A percentile compares a stretch with the other conserved stretches of the same genome.
Evolutionary conservation across 306 rosid species (phyloP).

Genomic region (Fragaria iinumae): DNA sequence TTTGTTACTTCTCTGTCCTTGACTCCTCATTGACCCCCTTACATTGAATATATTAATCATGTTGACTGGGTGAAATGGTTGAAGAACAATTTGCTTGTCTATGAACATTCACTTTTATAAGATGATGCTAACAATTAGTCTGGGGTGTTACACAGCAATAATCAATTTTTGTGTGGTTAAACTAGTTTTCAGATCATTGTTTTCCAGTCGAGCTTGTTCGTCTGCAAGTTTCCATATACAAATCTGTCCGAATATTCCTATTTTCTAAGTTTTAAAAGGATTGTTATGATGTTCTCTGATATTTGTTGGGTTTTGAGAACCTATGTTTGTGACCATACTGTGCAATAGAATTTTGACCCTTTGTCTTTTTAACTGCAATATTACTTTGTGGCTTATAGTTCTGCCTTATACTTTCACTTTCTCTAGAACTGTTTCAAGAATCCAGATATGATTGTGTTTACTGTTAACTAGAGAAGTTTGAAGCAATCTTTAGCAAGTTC

Average conservation of each 20-base stretch:
- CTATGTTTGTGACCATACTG: not conserved
- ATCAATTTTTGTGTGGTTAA: not conserved
- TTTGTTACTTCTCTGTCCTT: slow-evolving; percentile 6
- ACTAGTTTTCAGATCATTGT: not conserved
- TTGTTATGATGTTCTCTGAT: not conserved
- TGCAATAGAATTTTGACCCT: not conserved
- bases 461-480: not conserved
- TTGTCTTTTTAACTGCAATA: not conserved
- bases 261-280: not conserved
- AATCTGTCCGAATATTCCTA: not conserved
- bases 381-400: not conserved
- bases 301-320: not conserved
- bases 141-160: not conserved
- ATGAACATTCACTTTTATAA: not conserved
- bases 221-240: not conserved
- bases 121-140: not conserved
- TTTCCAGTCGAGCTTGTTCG: not conserved
- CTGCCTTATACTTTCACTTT: not conserved
- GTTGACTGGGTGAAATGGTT: not conserved
- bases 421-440: not conserved
- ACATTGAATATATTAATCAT: not conserved
- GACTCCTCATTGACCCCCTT: not conserved
- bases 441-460: not conserved
- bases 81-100: not conserved
- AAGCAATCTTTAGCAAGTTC: not conserved